Evolutionary conservation across 2,329 filamentous ascomycete species (phyloP), one percentile per base, ranked within the genome.

Genomic region (Diaporthe ilicicola): DNA sequence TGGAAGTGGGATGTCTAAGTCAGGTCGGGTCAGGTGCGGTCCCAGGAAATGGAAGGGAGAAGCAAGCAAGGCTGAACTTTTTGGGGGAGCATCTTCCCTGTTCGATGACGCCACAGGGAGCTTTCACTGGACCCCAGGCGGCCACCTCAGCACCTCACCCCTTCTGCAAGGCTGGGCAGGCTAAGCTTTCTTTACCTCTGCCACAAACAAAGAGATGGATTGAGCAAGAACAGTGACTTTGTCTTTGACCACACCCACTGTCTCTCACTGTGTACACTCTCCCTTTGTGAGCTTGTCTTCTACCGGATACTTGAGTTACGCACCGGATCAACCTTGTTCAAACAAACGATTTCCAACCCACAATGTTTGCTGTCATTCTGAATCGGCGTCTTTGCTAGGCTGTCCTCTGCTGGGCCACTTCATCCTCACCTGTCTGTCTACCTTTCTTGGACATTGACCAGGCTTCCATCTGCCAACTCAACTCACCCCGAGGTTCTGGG

Each of bases 101-200:
- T 59, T 29, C 27, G 66, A 68, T 68, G 66, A 68, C 66, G 66
- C 44, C 66, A 68, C 66, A 24, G 24, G 53, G 22, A 34, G 29
- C 17, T 68, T 39, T 34, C 19, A 68, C 65, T 68, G 53, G 65
- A 50, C 22, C 29, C 37, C 37, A 27, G 65, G 53, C 51, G 22
- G 22, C 65, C 65, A 68, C 42, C 46, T 68, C 46, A 37, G 65
- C 53, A 50, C 65, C 13, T 56, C 65, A 59, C 29, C 32, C 65
- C 53, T 68, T 29, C 39, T 59, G 65, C 65, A 68, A 68, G 65
- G 65, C 65, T 68, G 65, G 51, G 13, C 13, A 32, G n/a, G 39
- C n/a, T 32, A 29, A 27, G 39, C n/a, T 32, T 37, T 12, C 42
- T 27, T 24, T 68, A n/a, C 44, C 42, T 8, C 37, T 19, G 56